Conservation (phyloP, 768 basidiomycete genomes). For the Boletus tomentosulus region DNA sequence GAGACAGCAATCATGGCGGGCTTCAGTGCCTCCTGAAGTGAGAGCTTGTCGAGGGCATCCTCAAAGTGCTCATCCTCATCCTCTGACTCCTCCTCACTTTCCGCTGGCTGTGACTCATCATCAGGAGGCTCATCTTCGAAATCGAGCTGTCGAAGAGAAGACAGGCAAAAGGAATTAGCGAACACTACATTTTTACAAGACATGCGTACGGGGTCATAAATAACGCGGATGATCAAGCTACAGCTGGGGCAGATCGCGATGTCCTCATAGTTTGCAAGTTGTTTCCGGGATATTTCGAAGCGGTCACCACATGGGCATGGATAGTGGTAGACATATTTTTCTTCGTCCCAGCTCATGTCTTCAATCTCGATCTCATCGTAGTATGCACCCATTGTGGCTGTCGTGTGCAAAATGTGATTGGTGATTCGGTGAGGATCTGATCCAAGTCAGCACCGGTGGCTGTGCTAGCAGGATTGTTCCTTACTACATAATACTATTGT, state of each 20-base stretch:
- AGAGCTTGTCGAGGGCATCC: constrained; percentile 65
- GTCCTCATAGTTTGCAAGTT: constrained; percentile 37
- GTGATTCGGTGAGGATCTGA: too few relatives aligned
- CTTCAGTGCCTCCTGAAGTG: constrained; percentile 15
- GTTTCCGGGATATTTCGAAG: too few relatives aligned
- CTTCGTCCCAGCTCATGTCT: too few relatives aligned
- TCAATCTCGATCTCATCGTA: too few relatives aligned
- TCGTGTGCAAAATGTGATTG: too few relatives aligned
- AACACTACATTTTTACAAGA: not conserved
- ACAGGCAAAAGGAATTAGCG: not conserved
- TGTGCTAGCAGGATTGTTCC: too few relatives aligned
- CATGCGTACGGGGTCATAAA: constrained; percentile 86
- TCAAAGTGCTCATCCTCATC: constrained; percentile 44
- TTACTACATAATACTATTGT: too few relatives aligned
- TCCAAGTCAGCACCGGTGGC: too few relatives aligned
- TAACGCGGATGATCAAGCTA: constrained; percentile 85
- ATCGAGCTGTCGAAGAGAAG: constrained; percentile 53
- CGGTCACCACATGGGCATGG: too few relatives aligned
- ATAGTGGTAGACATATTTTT: too few relatives aligned
- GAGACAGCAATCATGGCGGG: constrained; percentile 11
- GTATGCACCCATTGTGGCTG: constrained; percentile 26
- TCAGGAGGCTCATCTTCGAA: constrained; percentile 70
- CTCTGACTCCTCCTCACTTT: constrained; percentile 26
- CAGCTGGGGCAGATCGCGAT: constrained; percentile 96
- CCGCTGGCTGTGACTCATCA: constrained; percentile 31